These are phyloP conservation scores for Sarcomyxa edulis DNA, from an alignment of 768 basidiomycete genomes.

Conservation along the genomic window DNA sequence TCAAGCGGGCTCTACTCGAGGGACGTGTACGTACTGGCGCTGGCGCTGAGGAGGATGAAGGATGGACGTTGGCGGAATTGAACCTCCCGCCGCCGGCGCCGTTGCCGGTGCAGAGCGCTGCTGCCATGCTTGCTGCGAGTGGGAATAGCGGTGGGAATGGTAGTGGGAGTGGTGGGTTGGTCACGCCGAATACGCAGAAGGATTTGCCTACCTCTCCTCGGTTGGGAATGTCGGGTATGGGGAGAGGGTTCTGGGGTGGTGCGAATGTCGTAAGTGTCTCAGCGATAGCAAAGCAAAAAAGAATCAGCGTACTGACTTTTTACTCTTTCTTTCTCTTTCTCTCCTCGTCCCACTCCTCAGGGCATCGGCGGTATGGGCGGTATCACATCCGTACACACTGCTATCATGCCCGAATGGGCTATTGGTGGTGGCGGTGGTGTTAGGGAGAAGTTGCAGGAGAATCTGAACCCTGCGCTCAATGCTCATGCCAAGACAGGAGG, in stretches of 20 bases:
- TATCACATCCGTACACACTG: conserved; percentile 79
- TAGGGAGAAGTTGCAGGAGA: conserved; percentile 49
- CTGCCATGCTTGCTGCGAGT: conserved; percentile 23
- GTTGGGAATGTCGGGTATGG: conserved; percentile 36
- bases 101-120: conserved; percentile 35
- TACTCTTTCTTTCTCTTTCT: no score
- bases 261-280: conserved; percentile 31
- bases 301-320: no score
- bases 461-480: conserved; percentile 75
- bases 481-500: conserved; percentile 12
- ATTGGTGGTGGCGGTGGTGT: conserved; percentile 9
- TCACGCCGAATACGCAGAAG: conserved; percentile 73
- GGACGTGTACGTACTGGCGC: conserved; percentile 37
- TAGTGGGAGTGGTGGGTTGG: conserved; percentile 14
- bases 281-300: no score
- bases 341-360: no score
- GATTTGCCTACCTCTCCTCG: conserved; percentile 66
- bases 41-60: conserved; percentile 28
- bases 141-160: conserved; percentile 11
- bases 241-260: conserved; percentile 75
- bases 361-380: conserved; percentile 47
- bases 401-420: conserved; percentile 63
- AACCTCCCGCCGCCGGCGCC: conserved; percentile 49
- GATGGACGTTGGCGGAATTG: no score
- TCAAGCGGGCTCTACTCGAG: conserved; percentile 72